Percentiles rank a stretch among this genome's conserved stretches.
These are phyloP conservation scores for Colletotrichum cuscutae DNA, from an alignment of 2,329 filamentous ascomycete genomes.

Conservation along the genomic window DNA sequence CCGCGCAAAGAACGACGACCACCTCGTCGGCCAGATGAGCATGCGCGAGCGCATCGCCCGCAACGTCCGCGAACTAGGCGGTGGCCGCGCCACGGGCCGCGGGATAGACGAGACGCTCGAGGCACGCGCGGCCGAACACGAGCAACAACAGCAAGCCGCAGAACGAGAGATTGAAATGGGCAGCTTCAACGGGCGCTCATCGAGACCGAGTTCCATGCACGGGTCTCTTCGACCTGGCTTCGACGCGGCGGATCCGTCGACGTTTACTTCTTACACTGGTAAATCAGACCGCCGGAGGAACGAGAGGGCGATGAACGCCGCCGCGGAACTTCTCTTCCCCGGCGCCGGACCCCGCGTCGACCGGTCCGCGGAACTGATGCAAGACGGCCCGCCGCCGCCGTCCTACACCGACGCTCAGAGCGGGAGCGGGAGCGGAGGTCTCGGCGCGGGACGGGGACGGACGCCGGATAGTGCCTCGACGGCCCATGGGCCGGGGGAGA, in stretches of 20 bases:
- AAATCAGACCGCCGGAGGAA: conserved; percentile 56
- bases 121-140: conserved; percentile 43
- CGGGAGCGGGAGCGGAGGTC: too few relatives aligned
- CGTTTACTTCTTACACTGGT: conserved; percentile 49
- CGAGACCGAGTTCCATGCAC: conserved; percentile 16
- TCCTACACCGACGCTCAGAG: conserved; percentile 45
- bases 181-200: conserved; percentile 39
- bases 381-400: conserved; percentile 55
- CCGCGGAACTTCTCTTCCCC: conserved; percentile 61
- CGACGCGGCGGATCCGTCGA: conserved; percentile 32
- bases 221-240: conserved; percentile 39
- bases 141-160: conserved; percentile 34
- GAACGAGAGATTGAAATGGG: conserved; percentile 53
- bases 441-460: conserved; percentile 2
- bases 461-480: neutral
- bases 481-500: conserved; percentile 42
- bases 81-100: conserved; percentile 55
- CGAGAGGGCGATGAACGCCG: conserved; percentile 56
- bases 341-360: conserved; percentile 45
- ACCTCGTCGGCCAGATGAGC: conserved; percentile 46
- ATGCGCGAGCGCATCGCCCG: conserved; percentile 64
- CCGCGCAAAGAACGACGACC: conserved; percentile 57
- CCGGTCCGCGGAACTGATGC: conserved; percentile 51
- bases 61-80: conserved; percentile 66
- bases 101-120: conserved; percentile 54